Evolutionary conservation across 768 basidiomycete genomes (phyloP), one percentile per base, ranked within the genome.

Genomic region (Hericium coralloides): DNA sequence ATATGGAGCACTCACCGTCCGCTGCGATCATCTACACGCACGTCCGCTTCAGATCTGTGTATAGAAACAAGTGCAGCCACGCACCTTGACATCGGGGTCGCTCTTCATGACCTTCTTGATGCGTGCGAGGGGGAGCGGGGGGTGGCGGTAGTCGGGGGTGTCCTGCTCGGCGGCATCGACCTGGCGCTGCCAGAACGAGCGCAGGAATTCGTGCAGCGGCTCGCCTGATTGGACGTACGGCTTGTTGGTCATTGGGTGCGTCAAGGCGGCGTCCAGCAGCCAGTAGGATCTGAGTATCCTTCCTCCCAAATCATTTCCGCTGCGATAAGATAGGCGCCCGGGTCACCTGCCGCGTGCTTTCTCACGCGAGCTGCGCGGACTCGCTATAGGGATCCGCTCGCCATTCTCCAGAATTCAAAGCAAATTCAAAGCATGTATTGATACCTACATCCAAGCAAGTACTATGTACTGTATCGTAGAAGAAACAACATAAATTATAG

Each of bases 91-190:
- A 64, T 95, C 92, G 3, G 92, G 91, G 73, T 94, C 93, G 69
- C 89, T 95, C 78, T 98, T 98, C 92, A 98, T 97, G 57, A 98
- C 95, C 70, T 98, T 98, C 78, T 98, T 98, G 66, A 98, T 97
- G 68, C 97, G 77, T 17, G 97, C 97, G 31, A 99, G 75, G 3
- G 95, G 95, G 12, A 98, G 75, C 6, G 90, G 85, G 1, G 90
- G 91, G 66, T 94, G 91, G 54, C 88, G 76, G 63, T 89, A 91
- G 71, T 95, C 93, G 23, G 89, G 89, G 0, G 84, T 89, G 66
- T 94, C 93, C 64, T 85, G 82, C 69, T 97, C 94, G 0, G 92
- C 91, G 6, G 82, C 76, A 68, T 91, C 85, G 58, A 94, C 81
- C 68, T 94, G 92, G 45, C 90, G 73, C 65, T 91, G 89, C 94